Evolutionary conservation across 331 rosid genomes (phyloP), one percentile per base, ranked within the genome.

Genomic region (Spiraea crenata): DNA sequence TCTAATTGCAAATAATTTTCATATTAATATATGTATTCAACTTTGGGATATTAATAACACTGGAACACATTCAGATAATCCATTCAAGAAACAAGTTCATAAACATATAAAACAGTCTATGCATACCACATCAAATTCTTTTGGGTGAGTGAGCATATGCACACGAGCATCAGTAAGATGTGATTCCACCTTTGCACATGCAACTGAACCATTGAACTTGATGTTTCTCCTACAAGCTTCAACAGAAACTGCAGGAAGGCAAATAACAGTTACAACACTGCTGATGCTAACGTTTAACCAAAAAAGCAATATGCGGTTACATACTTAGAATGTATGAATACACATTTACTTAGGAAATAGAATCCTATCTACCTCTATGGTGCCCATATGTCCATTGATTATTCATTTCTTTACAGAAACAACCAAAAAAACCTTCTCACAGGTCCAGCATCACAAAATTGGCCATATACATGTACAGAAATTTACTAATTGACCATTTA

Each of bases 151-250:
- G 82, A 95, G 86, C 99, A 95, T 95, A 85, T 85, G 87, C 45
- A 89, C 96, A 49, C 98, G 96, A 78, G 99, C 99, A 76, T 95
- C 99, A 38, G 93, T 87, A 71, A 86, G 96, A 83, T 91, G 89
- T 70, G 99, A 88, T 82, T 95, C 99, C 77, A 95, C 99, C 79
- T 88, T 95, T n/a, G 90, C 77, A 80, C 76, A 65, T 9, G 98
- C 93, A 57, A 91, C 88, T 37, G 98, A 91, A 77, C 98, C 99
- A 81, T 95, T 95, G 78, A 95, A 91, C 83, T 89, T 89, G 82
- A 95, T 95, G 87, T 95, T 95, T 78, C 98, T 91, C 78, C 82
- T 83, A 78, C 99, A 95, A 68, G 99, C 88, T 75, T 95, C 99
- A 46, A 95, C 96, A 19, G 96, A 92, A 25, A 74, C 98, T 95